Base-by-base conservation (phyloP, 1,284 basidiomycete species). In the Cutaneotrichosporon mucoides region DNA sequence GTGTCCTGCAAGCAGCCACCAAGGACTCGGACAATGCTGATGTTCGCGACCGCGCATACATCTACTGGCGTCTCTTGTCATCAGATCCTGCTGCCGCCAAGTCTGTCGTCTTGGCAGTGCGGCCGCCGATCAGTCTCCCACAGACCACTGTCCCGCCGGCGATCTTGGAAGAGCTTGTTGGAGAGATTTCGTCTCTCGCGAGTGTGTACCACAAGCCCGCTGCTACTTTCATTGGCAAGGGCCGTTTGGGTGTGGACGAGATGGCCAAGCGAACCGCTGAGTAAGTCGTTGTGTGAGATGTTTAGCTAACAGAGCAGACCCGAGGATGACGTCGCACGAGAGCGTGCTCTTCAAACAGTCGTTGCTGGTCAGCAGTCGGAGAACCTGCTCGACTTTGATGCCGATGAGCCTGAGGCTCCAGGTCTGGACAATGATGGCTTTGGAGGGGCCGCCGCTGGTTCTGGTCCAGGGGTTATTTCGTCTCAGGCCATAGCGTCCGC, bases 11-110 rank as follows among this genome's bases (percentile, higher is more conserved):
- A 75, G 94, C 92, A 86, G 88, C 93, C 12, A 99, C 96, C 3
- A 96, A 99, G 76, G 90, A 98, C 67, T 87, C 95, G 58, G 95
- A 98, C 76, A 97, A 96, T 73, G 94, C 96, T 6, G 96, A 99
- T 80, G 82, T 97, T 45, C 85, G 96, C 37, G 96, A 99, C 78
- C 84, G 96, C 62, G 96, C 77, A 0, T 98, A 96, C 75, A 95
- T 98, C 51, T 97, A 97, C 74, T 98, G 94, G 94, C 83, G 95
- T 61, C 76, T 98, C 63, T 78, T 98, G 46, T 94, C 90, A 9
- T 91, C 91, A 41, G 95, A 99, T 76, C 89, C 92, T 2, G 90
- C 86, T 4, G 92, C 93, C 16, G 94, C 94, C 0, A 96, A 94
- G 90, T 84, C 88, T 56, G 93, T 99, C 42, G 91, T 99, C 10